phyloP scores from a whole-genome alignment of 495 filamentous ascomycete genomes.

The Daldinia grandis region DNA sequence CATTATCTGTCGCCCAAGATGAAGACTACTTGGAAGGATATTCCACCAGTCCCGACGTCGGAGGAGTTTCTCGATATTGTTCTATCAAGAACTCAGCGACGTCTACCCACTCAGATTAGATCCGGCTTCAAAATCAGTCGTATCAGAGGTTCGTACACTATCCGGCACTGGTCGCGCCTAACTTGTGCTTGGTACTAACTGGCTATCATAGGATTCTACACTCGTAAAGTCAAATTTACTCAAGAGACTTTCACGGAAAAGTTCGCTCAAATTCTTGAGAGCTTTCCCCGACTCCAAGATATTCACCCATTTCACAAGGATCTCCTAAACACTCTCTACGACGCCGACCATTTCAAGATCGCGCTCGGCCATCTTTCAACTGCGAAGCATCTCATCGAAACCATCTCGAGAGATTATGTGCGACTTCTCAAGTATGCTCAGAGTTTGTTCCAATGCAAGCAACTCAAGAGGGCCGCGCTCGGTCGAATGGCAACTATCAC shows the following conservation, averaged over 20 bases:
- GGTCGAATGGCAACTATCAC: slow-evolving; percentile 97
- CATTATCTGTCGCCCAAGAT: slow-evolving; percentile 42
- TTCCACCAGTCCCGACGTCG: slow-evolving; percentile 89
- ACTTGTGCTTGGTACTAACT: slow-evolving; percentile 17
- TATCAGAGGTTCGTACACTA: slow-evolving; percentile 65
- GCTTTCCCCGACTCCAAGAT: slow-evolving; percentile 92
- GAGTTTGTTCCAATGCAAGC: slow-evolving; percentile 94
- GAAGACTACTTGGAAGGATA: slow-evolving; percentile 68
- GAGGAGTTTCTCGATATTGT: slow-evolving; percentile 98
- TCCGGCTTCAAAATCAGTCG: slow-evolving; percentile 95
- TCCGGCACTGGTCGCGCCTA: background rate
- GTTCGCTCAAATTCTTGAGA: slow-evolving; percentile 85
- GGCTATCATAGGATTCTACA: slow-evolving; percentile 77
- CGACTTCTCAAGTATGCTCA: slow-evolving; percentile 77
- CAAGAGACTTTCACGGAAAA: slow-evolving; percentile 97
- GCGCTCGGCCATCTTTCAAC: slow-evolving; percentile 95
- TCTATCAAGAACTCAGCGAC: slow-evolving; percentile 90
- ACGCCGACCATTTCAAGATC: slow-evolving; percentile 98
- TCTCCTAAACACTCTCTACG: slow-evolving; percentile 76
- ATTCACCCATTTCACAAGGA: slow-evolving; percentile 94
- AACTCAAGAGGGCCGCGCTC: slow-evolving; percentile 86
- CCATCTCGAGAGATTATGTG: slow-evolving; percentile 86
- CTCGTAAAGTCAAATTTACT: slow-evolving; percentile 98
- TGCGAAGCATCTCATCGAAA: slow-evolving; percentile 95
- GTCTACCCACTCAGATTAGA: slow-evolving; percentile 94